Conservation (phyloP, 1,284 basidiomycete species). For the Abortiporus biennis region DNA sequence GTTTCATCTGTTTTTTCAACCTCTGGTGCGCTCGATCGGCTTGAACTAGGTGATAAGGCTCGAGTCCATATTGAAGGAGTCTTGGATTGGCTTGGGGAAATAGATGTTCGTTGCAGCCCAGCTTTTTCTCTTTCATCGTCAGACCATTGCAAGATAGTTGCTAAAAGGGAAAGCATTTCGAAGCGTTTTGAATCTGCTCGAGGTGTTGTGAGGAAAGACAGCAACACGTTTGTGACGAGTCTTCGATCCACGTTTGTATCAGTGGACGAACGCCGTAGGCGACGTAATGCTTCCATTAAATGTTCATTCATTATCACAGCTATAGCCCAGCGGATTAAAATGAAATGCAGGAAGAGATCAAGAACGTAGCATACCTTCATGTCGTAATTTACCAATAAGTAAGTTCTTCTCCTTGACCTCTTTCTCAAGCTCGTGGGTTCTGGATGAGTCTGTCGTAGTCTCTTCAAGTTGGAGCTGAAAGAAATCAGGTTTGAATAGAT, state of each 20-base stretch:
- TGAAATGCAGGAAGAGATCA: neutral
- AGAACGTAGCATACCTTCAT: slow-evolving; percentile 68
- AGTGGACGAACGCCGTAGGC: slow-evolving; percentile 79
- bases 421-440: slow-evolving; percentile 71
- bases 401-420: slow-evolving; percentile 94
- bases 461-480: slow-evolving; percentile 67
- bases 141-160: slow-evolving; percentile 86
- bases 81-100: slow-evolving; percentile 18
- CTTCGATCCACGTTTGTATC: slow-evolving; percentile 90
- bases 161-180: slow-evolving; percentile 90
- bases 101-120: slow-evolving; percentile 66
- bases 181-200: slow-evolving; percentile 92
- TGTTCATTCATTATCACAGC: slow-evolving; percentile 97
- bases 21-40: slow-evolving; percentile 43
- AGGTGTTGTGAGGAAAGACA: slow-evolving; percentile 90
- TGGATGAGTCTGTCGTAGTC: slow-evolving; percentile 57
- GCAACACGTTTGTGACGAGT: slow-evolving; percentile 90
- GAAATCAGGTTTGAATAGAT: neutral
- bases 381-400: slow-evolving; percentile 87
- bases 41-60: slow-evolving; percentile 34
- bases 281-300: slow-evolving; percentile 92
- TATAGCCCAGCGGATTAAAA: slow-evolving; percentile 25
- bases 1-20: slow-evolving; percentile 73
- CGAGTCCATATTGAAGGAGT: slow-evolving; percentile 49
- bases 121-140: slow-evolving; percentile 89